Conservation (phyloP, 371 early-diverging fungal species). For the Mucor mucedo region DNA sequence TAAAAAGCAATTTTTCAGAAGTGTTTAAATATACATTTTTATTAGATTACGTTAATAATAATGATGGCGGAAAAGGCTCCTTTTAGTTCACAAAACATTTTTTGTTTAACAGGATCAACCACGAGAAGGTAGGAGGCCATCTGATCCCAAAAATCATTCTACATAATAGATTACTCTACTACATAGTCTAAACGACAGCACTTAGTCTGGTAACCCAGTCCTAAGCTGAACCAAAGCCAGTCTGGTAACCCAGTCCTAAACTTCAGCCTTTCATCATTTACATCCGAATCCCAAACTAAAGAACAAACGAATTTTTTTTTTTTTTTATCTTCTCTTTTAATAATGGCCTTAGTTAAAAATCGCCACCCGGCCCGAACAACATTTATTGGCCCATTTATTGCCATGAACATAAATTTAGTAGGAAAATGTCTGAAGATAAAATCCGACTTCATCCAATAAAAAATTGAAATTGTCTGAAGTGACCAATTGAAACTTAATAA, state of each 20-base stretch:
- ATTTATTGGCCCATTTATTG: no score
- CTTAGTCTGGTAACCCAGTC: conserved; percentile 17
- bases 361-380: background rate
- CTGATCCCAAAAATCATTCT: conserved; percentile 15
- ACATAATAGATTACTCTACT: conserved; percentile 14
- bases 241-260: conserved; percentile 14
- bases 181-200: conserved; percentile 17
- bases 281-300: conserved; percentile 17
- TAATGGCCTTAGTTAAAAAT: conserved; percentile 10
- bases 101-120: conserved; percentile 17
- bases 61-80: conserved; percentile 12
- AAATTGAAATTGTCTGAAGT: no score
- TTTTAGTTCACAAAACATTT: conserved; percentile 16
- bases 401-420: no score
- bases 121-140: conserved; percentile 17
- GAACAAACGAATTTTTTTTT: conserved; percentile 14
- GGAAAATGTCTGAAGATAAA: no score
- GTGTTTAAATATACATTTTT: conserved; percentile 16
- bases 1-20: conserved; percentile 12
- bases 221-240: conserved; percentile 15
- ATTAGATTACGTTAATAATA: conserved; percentile 17
- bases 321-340: conserved; percentile 11
- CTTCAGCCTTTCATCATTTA: conserved; percentile 16
- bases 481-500: no score
- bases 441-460: no score